Percentiles rank a stretch among this genome's conserved stretches.
phyloP scores from a whole-genome alignment of 805 yeast species.

The Yarrowia sp. region DNA sequence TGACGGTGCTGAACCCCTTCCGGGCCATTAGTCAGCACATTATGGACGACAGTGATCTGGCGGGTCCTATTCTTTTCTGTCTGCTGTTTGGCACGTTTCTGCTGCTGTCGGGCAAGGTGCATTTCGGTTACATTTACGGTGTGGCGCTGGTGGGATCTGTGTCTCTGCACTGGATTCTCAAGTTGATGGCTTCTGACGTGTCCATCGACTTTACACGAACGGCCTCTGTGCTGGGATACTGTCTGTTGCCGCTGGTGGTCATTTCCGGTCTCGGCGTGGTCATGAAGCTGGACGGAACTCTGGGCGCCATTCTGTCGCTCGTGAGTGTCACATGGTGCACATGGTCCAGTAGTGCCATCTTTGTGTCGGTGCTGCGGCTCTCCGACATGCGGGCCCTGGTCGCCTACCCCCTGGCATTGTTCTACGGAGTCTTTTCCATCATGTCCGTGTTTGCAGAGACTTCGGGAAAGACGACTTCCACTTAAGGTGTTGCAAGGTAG shows the following conservation, averaged over 20 bases:
- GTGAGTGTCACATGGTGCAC: slow-evolving; percentile 89
- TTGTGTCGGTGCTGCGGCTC: slow-evolving; percentile 81
- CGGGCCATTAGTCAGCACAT: slow-evolving; percentile 72
- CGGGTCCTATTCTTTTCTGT: slow-evolving; percentile 93
- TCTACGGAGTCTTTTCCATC: slow-evolving; percentile 91
- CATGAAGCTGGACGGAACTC: slow-evolving; percentile 68
- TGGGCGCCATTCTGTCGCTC: slow-evolving; percentile 74
- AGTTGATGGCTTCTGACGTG: slow-evolving; percentile 71
- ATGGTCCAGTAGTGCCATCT: slow-evolving; percentile 89
- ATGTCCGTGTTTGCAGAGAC: slow-evolving; percentile 84
- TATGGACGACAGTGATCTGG: slow-evolving; percentile 88
- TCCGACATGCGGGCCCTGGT: slow-evolving; percentile 86
- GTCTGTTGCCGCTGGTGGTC: slow-evolving; percentile 85
- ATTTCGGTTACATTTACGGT: slow-evolving; percentile 96
- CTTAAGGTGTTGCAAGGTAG: too few relatives aligned
- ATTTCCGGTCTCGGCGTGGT: slow-evolving; percentile 75
- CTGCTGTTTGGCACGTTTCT: slow-evolving; percentile 83
- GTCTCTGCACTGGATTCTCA: slow-evolving; percentile 82
- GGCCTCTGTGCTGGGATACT: slow-evolving; percentile 92
- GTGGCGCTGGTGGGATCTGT: slow-evolving; percentile 91
- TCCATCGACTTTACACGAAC: slow-evolving; percentile 65
- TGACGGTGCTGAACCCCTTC: slow-evolving; percentile 83
- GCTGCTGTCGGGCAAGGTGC: slow-evolving; percentile 86
- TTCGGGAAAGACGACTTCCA: background rate
- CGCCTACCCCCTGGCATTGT: slow-evolving; percentile 91